Conservation (phyloP, 345 rosid genomes). For the Pistacia atlantica region DNA sequence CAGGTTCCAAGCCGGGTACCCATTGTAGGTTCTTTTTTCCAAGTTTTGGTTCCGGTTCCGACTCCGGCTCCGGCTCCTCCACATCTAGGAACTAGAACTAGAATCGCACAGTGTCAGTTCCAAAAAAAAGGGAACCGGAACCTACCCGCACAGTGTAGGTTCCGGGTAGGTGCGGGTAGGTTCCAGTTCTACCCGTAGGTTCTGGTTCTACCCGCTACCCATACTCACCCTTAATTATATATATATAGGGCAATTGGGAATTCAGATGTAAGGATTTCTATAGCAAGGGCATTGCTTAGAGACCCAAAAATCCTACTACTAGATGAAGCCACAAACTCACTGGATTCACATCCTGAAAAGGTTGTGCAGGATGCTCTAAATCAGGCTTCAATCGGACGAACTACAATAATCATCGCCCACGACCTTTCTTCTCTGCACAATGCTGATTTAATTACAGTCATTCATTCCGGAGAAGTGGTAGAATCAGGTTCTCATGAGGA, state of each 20-base stretch:
- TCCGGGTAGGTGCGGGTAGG: too few species aligned
- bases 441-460: conserved; percentile 23
- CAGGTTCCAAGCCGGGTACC: too few species aligned
- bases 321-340: conserved; percentile 42
- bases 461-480: conserved; percentile 20
- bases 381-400: conserved; percentile 30
- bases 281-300: conserved; percentile 33
- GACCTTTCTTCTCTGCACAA: conserved; percentile 25
- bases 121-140: too few species aligned
- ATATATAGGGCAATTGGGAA: conserved; percentile 29
- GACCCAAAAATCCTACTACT: conserved; percentile 30
- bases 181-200: too few species aligned
- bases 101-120: too few species aligned
- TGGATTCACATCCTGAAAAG: conserved; percentile 36
- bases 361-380: conserved; percentile 38
- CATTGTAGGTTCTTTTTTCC: too few species aligned
- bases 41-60: too few species aligned
- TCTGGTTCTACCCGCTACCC: too few species aligned
- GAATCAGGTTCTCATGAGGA: conserved; percentile 27
- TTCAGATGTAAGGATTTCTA: conserved; percentile 33
- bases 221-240: too few species aligned
- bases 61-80: too few species aligned
- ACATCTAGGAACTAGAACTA: too few species aligned
- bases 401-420: conserved; percentile 30
- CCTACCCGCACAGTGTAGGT: too few species aligned